Conservation (phyloP, 176 grass and related monocot genomes). For the Oryza rufipogon region DNA sequence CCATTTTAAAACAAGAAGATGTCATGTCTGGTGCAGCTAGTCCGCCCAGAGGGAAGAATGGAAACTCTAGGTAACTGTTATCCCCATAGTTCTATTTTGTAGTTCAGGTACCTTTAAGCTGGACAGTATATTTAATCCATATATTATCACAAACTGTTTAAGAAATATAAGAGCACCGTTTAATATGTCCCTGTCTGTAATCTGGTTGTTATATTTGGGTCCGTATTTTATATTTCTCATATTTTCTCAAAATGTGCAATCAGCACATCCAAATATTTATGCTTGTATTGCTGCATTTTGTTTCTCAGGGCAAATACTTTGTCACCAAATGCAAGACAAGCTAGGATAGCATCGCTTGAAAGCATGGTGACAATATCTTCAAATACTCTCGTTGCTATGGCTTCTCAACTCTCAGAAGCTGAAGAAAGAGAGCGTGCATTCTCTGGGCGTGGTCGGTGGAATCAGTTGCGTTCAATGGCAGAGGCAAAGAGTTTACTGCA, state of each 20-base stretch:
- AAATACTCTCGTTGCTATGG: constrained; percentile 92
- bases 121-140: constrained; percentile 3
- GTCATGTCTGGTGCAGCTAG: constrained; percentile 53
- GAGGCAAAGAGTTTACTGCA: constrained; percentile 95
- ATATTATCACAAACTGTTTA: constrained; percentile 19
- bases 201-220: constrained; percentile 3
- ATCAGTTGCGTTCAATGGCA: constrained; percentile 83
- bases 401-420: constrained; percentile 94
- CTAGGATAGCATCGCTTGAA: constrained; percentile 90
- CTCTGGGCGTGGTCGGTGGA: constrained; percentile 84
- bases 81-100: constrained; percentile 22
- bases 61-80: constrained; percentile 70
- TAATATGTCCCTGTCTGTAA: neutral
- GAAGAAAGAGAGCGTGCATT: constrained; percentile 98
- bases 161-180: constrained; percentile 9
- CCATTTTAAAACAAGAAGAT: constrained; percentile 85
- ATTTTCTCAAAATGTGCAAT: constrained; percentile 18
- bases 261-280: constrained; percentile 11
- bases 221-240: constrained; percentile 3
- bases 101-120: neutral
- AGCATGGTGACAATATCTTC: constrained; percentile 98
- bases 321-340: constrained; percentile 81
- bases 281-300: constrained; percentile 38
- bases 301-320: constrained; percentile 67
- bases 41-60: constrained; percentile 71